Evolutionary conservation across 2,329 filamentous ascomycete species (phyloP), one percentile per base, ranked within the genome.

Genomic region (Cercospora sojina): DNA sequence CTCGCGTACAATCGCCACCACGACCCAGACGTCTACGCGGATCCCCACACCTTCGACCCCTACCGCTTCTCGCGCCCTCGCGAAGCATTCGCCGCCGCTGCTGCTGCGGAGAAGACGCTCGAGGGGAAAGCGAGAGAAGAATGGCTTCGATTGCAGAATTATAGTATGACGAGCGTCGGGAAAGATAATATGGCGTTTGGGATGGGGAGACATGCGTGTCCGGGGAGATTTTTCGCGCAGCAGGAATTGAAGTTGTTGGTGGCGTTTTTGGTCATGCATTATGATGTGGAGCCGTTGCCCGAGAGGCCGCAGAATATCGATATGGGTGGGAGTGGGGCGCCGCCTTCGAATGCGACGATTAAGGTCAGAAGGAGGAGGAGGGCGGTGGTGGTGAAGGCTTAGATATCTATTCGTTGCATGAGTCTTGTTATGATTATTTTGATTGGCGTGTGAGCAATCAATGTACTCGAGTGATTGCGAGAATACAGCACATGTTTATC

Each of bases 181-280:
- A 73, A 76, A 31, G 71, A 71, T 13, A 76, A 76, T 51, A 47
- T 77, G 31, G 49, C 74, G 5, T 77, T 75, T 57, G 74, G 74
- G 3, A 72, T 75, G 61, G 75, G 75, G 3, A 69, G 69, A 51
- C 74, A 76, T 69, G 71, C 73, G n/a, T 77, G 76, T 64, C 79
- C 79, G 6, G 79, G 78, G 3, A 74, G 79, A 1, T 80, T 67
- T 25, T 67, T 69, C 41, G 62, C 66, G 4, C 62, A 64, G 41
- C 64, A 67, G 7, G 67, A 69, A 25, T 49, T 69, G 51, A 69
- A 80, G 66, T 77, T 80, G 68, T 69, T 78, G 18, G 70, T 80
- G 29, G 75, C 76, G 0, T 69, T 79, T 62, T 60, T 80, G 31
- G 67, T 79, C 8, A 74, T 78, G 62, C 74, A 80, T 62, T 80